Evolutionary conservation across 2,329 filamentous ascomycete genomes (phyloP).

Genomic region (Davidsoniella virescens): DNA sequence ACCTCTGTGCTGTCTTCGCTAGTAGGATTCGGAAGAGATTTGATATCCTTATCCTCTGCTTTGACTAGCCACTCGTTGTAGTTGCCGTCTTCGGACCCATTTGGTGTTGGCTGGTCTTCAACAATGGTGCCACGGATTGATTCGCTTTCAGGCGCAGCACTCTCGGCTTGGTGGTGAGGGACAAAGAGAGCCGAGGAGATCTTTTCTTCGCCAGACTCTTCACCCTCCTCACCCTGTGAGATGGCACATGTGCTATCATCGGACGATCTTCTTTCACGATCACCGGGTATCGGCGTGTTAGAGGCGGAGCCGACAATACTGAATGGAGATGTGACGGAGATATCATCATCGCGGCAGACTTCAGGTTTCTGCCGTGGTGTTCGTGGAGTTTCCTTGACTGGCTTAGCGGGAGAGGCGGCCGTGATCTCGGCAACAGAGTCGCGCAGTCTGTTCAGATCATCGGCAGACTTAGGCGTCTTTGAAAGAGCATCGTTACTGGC

Average conservation of each 20-base stretch:
- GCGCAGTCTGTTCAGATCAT: not conserved
- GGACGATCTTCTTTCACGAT: constrained; percentile 21
- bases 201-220: constrained; percentile 62
- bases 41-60: constrained; percentile 27
- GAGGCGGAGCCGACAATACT: constrained; percentile 8
- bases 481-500: not conserved
- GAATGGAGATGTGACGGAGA: constrained; percentile 8
- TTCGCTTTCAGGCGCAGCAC: not conserved
- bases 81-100: constrained; percentile 18
- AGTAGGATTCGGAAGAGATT: constrained; percentile 9
- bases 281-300: constrained; percentile 5
- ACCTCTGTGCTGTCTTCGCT: not conserved
- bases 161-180: constrained; percentile 41
- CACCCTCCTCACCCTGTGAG: constrained; percentile 23
- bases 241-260: constrained; percentile 24
- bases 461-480: constrained; percentile 5
- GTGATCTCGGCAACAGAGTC: too few species aligned
- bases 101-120: constrained; percentile 9
- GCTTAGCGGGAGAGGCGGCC: not conserved
- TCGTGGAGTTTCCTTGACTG: not conserved
- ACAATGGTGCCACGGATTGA: not conserved
- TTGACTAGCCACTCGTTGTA: constrained; percentile 41
- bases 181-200: constrained; percentile 76
- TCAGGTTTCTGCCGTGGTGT: constrained; percentile 6
- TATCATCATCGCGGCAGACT: not conserved